Conservation (phyloP, 305 asterid genomes). For the Lippia alba region DNA sequence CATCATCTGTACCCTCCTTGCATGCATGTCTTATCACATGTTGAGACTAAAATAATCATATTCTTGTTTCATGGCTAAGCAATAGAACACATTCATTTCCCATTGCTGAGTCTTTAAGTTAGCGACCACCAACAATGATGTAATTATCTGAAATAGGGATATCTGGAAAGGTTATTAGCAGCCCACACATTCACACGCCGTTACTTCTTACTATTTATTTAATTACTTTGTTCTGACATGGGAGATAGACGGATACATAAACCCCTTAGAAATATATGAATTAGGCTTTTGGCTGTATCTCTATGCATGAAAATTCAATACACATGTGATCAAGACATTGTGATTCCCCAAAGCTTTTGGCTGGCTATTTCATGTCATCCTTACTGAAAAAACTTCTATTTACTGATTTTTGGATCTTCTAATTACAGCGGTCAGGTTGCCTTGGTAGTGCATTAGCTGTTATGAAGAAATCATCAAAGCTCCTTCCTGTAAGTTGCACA, state of each 20-base stretch:
- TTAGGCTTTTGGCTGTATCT: background rate
- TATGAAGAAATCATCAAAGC: constrained; percentile 91
- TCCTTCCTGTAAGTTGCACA: constrained; percentile 79
- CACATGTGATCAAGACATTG: constrained; percentile 8
- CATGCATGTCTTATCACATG: background rate
- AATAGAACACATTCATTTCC: background rate
- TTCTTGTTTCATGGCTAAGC: background rate
- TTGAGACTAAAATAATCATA: background rate
- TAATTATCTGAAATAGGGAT: background rate
- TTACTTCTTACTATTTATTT: background rate
- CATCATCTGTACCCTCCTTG: constrained; percentile 5
- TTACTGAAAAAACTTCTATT: constrained; percentile 12
- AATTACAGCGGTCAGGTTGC: constrained; percentile 91
- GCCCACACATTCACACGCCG: background rate
- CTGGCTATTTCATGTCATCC: background rate
- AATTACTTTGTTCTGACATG: background rate
- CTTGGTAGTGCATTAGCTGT: constrained; percentile 95
- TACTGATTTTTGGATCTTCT: constrained; percentile 34
- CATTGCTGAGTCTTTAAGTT: constrained; percentile 1
- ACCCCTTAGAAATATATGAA: constrained; percentile 18
- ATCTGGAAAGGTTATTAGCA: no score
- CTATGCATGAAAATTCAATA: constrained; percentile 6
- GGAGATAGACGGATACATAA: background rate
- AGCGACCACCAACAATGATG: background rate
- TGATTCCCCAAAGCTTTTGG: constrained; percentile 5